A percentile compares a stretch with the other conserved stretches of the same genome.
These are phyloP conservation scores for Alternaria ethzedia DNA, from an alignment of 2,329 filamentous ascomycete genomes.

Conservation along the genomic window DNA sequence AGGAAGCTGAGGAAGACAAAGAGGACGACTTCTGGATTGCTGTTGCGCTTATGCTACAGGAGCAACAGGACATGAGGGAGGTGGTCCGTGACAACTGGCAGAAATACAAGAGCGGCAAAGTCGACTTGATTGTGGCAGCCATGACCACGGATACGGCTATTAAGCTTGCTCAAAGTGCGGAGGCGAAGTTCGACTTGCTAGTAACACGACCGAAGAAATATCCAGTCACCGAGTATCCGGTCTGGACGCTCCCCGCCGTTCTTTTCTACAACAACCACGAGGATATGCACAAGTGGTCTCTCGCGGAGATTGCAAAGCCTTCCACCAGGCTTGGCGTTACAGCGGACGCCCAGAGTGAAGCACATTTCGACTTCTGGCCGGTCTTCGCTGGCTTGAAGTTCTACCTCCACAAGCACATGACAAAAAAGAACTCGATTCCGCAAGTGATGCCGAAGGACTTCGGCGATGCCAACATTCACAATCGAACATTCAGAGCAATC, in stretches of 20 bases:
- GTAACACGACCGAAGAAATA: conserved; percentile 12
- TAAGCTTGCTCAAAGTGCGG: conserved; percentile 4
- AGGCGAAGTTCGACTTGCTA: conserved; percentile 10
- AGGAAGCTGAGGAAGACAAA: not conserved
- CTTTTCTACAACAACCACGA: not conserved
- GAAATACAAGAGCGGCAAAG: conserved; percentile 5
- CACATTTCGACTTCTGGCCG: not conserved
- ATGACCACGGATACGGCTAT: conserved; percentile 12
- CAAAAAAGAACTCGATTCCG: not conserved
- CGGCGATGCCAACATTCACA: not conserved
- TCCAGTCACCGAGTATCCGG: not conserved
- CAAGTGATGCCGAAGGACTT: not conserved
- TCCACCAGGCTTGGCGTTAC: not conserved
- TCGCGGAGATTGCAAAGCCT: not conserved
- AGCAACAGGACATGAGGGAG: not conserved
- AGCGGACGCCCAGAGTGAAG: not conserved
- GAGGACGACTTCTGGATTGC: conserved; percentile 8
- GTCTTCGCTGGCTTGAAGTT: not conserved
- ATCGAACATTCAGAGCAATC: not conserved
- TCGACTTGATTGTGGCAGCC: conserved; percentile 9
- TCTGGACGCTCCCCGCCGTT: not conserved
- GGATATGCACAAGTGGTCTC: not conserved
- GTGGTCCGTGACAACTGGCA: conserved; percentile 1
- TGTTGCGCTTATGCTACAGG: not conserved
- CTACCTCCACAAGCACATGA: not conserved